Evolutionary conservation across 176 grass and related monocot genomes (phyloP), one percentile per base, ranked within the genome.

Genomic region (maize (Zea mays)): DNA sequence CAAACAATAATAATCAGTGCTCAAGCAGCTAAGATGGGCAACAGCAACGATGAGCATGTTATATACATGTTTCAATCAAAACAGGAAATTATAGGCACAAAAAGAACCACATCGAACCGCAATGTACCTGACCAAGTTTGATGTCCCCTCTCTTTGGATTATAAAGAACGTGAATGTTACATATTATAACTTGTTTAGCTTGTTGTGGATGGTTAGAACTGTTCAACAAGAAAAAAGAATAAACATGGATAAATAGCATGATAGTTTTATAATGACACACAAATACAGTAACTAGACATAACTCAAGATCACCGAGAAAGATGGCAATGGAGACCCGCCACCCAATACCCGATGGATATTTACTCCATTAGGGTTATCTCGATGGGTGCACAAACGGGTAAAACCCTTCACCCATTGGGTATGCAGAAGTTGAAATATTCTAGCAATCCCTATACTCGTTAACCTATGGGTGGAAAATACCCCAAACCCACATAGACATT

Each of bases 131-230:
- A 70, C 91, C 95, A 59, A 98, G 87, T 81, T 98, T 98, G 49
- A 98, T 94, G 20, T 92, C 95, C 65, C 95, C 95, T 85, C 95
- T 94, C 66, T 92, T 98, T 55, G 91, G 95, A 83, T 98, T 98
- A 82, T 90, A 98, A 76, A 98, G 91, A 83, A 94, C 85, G 79
- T 94, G 91, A 72, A 88, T 94, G 51, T 98, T 98, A 83, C 95
- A 98, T 46, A 94, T 40, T 77, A 94, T 85, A 77, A 97, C 74
- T 80, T 76, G 79, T 55, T 90, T 93, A 80, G 75, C 65, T 85
- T 79, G 75, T 63, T 79, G 48, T 17, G 71, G 81, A 77, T 86
- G 16, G 64, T 40, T 75, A 61, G 74, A 76, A 60, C 94, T 92
- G 72, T n/a, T 20, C 20, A 8, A 58, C n/a, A 83, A 71, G 73